These are phyloP conservation scores for Trichoderma sp. DNA, from an alignment of 2,329 filamentous ascomycete species.

Conservation along the genomic window DNA sequence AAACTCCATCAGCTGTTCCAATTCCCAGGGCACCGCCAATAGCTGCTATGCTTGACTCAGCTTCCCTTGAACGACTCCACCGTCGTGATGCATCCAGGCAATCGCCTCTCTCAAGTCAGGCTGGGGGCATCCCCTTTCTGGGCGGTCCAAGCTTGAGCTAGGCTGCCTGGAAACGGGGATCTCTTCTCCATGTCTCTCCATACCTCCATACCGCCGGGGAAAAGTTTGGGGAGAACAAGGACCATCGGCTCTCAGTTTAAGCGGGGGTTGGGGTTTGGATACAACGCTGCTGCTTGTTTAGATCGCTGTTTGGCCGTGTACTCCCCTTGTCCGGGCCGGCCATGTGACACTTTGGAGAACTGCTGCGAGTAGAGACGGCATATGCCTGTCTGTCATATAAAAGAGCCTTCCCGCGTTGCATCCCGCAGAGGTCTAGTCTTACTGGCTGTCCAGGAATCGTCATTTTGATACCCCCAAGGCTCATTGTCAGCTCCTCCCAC, in stretches of 20 bases:
- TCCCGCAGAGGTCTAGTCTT: not conserved
- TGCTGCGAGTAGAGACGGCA: not conserved
- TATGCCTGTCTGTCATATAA: conserved; percentile 1
- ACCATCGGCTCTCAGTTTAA: not conserved
- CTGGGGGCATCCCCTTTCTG: conserved; percentile 1
- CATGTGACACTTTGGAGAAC: conserved; percentile 15
- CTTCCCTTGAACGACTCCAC: conserved; percentile 15
- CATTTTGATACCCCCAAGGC: not conserved
- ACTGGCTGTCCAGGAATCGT: not conserved
- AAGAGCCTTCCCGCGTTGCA: not conserved
- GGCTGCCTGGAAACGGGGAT: conserved; percentile 24
- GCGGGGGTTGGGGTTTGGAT: conserved; percentile 15
- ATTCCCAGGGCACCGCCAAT: conserved; percentile 1
- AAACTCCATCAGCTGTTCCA: not conserved
- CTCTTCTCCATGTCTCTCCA: conserved; percentile 23
- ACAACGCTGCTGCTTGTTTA: conserved; percentile 4
- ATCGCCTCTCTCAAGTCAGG: not conserved
- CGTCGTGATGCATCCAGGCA: conserved; percentile 1
- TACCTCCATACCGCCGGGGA: conserved; percentile 19
- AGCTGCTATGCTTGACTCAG: conserved; percentile 10
- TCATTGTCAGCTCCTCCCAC: not conserved
- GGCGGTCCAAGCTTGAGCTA: conserved; percentile 14
- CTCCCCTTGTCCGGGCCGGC: conserved; percentile 11
- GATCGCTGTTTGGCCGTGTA: not conserved
- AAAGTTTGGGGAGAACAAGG: conserved; percentile 24